Evolutionary conservation across 2,329 filamentous ascomycete genomes (phyloP), one percentile per base, ranked within the genome.

Genomic region (Monosporascus sp.): DNA sequence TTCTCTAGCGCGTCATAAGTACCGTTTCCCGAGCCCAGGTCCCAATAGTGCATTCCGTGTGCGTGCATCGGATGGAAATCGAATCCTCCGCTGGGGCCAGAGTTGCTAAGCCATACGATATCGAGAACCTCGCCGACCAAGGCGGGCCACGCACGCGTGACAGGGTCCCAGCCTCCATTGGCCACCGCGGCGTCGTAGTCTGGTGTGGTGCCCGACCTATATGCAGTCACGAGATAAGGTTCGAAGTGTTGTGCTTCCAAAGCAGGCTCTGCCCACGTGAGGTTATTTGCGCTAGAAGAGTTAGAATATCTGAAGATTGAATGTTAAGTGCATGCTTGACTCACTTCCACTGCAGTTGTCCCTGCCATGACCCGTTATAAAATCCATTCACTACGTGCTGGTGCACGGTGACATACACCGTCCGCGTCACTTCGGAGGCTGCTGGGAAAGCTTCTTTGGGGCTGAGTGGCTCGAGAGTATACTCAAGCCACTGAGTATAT

Each of bases 121-220:
- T 81, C 78, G 3, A 82, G 65, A 0, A 82, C 76, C 60, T 85
- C 82, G 27, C 81, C 81, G 2, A 82, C 61, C 47, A 73, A 70
- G 1, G 78, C 80, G 0, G 82, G 78, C 62, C 76, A 85, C 0
- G 76, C 72, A 11, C 69, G 66, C 0, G 73, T 78, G 0, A 54
- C 59, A 0, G 80, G 80, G 55, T 86, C 82, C 70, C 77, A 82
- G n/a, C 80, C 81, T 15, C 68, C 56, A 58, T 82, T 78, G 14
- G 64, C 62, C 0, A 81, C 18, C 0, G 81, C 81, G 0, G 69
- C 72, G 0, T 73, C 68, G 60, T 81, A 82, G 62, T 82, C 67
- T 2, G 81, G 81, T n/a, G 76, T 77, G 24, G 72, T 65, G 3
- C 76, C 76, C n/a, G 72, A 70, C 35, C 70, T 59, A 67, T 82